A percentile compares a stretch with the other conserved stretches of the same genome.
Evolutionary conservation across 306 rosid species (phyloP).

Genomic region (Echinosophora koreensis): DNA sequence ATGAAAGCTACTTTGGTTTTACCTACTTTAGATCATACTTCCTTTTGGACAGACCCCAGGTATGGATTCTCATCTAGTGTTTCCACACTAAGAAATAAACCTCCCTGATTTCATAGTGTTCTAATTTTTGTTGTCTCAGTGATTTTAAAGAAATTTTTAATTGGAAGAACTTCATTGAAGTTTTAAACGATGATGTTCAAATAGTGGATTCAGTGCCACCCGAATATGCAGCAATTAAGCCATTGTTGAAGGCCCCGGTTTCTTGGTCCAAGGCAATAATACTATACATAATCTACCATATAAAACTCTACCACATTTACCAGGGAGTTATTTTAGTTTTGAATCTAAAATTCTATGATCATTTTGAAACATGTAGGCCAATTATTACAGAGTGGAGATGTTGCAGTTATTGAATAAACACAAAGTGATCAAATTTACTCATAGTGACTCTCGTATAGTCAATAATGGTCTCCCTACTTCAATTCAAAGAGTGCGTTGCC

Average conservation of each 20-base stretch:
- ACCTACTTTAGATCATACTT: slow-evolving; percentile 72
- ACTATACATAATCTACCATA: background rate
- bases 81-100: background rate
- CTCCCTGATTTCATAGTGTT: slow-evolving; percentile 1
- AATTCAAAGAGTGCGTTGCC: slow-evolving; percentile 66
- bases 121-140: slow-evolving; percentile 47
- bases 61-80: slow-evolving; percentile 27
- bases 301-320: background rate
- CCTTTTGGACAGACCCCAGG: slow-evolving; percentile 82
- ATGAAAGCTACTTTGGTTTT: slow-evolving; percentile 77
- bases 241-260: slow-evolving; percentile 58
- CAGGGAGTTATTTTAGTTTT: background rate
- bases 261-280: slow-evolving; percentile 77
- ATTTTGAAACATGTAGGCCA: slow-evolving; percentile 49
- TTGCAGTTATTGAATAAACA: slow-evolving; percentile 48
- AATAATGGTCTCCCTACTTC: slow-evolving; percentile 62
- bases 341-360: slow-evolving; percentile 13
- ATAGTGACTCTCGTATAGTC: slow-evolving; percentile 65
- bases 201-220: slow-evolving; percentile 65
- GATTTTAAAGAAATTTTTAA: slow-evolving; percentile 69
- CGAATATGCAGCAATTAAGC: slow-evolving; percentile 42
- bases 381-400: slow-evolving; percentile 61
- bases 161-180: slow-evolving; percentile 69
- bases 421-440: slow-evolving; percentile 66
- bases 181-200: slow-evolving; percentile 59